Evolutionary conservation across 805 yeast species (phyloP).

Genomic region (Spathaspora hagerdaliae): DNA sequence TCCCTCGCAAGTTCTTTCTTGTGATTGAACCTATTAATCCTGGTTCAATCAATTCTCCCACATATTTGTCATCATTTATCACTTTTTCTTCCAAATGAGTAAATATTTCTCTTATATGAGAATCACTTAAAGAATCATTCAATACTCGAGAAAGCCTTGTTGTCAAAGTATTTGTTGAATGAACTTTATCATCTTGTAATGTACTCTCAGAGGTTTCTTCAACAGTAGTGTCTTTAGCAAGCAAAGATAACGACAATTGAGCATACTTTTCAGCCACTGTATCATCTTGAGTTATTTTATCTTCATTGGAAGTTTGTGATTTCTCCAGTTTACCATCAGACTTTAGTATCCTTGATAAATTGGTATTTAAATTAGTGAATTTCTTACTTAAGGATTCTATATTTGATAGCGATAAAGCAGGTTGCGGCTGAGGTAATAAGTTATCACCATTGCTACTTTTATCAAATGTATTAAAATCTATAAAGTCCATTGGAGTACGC

Average conservation of each 20-base stretch:
- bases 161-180: constrained; percentile 23
- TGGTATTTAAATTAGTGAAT: constrained; percentile 18
- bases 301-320: constrained; percentile 4
- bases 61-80: constrained; percentile 18
- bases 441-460: constrained; percentile 5
- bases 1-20: constrained; percentile 57
- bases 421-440: constrained; percentile 37
- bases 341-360: constrained; percentile 1
- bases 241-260: constrained; percentile 37
- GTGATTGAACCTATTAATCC: constrained; percentile 55
- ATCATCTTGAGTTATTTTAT: constrained; percentile 7
- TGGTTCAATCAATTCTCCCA: constrained; percentile 40
- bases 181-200: not conserved
- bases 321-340: not conserved
- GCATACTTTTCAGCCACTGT: constrained; percentile 47
- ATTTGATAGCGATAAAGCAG: constrained; percentile 41
- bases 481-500: constrained; percentile 32
- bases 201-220: not conserved
- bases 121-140: constrained; percentile 40
- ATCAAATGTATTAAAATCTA: constrained; percentile 34
- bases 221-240: constrained; percentile 13
- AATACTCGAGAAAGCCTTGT: constrained; percentile 49
- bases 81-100: constrained; percentile 23
- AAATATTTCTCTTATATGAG: constrained; percentile 29
- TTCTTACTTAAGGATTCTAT: constrained; percentile 31